A percentile compares a stretch with the other conserved stretches of the same genome.
These are phyloP conservation scores for Yamagishiella unicocca DNA, from an alignment of 139 green algal genomes.

Conservation along the genomic window DNA sequence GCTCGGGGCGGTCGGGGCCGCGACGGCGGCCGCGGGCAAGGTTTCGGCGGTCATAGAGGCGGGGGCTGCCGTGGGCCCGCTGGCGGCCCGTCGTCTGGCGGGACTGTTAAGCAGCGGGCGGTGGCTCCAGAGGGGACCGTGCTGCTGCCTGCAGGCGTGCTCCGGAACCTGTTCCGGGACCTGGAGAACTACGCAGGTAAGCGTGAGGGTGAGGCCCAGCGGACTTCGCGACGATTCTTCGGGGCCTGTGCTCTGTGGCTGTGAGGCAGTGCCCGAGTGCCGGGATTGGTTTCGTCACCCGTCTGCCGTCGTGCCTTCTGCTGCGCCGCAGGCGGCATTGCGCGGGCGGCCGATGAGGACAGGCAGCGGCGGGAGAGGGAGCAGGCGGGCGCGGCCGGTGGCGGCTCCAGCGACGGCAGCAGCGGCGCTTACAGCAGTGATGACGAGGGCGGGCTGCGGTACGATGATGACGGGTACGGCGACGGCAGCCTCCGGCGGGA, in stretches of 20 bases:
- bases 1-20: neutral
- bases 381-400: neutral
- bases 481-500: slow-evolving; percentile 30
- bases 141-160: neutral
- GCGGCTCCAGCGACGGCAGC: neutral
- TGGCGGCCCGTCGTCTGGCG: neutral
- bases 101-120: neutral
- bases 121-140: neutral
- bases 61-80: neutral
- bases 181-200: slow-evolving; percentile 51
- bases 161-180: slow-evolving; percentile 27
- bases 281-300: no score
- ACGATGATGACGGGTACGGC: slow-evolving; percentile 46
- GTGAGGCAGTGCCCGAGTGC: no score
- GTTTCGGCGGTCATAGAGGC: no score
- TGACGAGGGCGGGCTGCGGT: neutral
- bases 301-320: no score
- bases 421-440: no score
- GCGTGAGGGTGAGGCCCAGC: neutral
- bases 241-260: no score
- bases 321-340: slow-evolving; percentile 16
- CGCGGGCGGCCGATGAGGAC: neutral
- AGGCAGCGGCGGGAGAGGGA: neutral
- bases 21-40: neutral
- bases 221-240: no score